phyloP scores from a whole-genome alignment of 805 yeast genomes.

The Cyberlindnera bimundalis region DNA sequence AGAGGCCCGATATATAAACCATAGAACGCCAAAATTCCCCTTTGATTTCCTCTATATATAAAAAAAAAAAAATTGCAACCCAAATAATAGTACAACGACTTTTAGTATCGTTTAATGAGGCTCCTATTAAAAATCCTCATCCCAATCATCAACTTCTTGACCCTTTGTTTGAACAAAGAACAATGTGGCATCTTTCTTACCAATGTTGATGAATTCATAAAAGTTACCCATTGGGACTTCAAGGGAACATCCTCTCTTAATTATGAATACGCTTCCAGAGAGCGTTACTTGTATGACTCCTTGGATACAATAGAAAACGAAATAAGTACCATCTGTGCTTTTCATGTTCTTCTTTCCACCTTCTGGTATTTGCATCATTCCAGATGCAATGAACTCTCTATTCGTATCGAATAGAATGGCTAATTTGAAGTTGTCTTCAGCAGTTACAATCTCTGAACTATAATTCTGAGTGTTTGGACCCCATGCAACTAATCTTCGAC shows the following conservation, averaged over 20 bases:
- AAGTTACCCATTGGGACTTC: constrained; percentile 76
- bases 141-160: constrained; percentile 24
- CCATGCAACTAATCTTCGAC: constrained; percentile 56
- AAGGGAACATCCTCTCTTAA: constrained; percentile 71
- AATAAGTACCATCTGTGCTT: constrained; percentile 58
- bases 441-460: constrained; percentile 36
- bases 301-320: constrained; percentile 68
- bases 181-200: constrained; percentile 53
- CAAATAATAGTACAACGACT: too few species aligned
- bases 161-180: constrained; percentile 69
- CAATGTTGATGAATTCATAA: constrained; percentile 65
- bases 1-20: too few species aligned
- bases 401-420: constrained; percentile 64
- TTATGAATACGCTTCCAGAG: constrained; percentile 54
- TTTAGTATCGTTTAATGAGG: too few species aligned
- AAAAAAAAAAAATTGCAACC: too few species aligned
- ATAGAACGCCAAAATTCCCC: too few species aligned
- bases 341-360: constrained; percentile 58
- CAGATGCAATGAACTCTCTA: constrained; percentile 66
- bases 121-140: constrained; percentile 13
- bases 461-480: constrained; percentile 54
- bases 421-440: constrained; percentile 53
- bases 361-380: constrained; percentile 62
- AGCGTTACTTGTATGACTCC: constrained; percentile 71
- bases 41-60: too few species aligned